These are phyloP conservation scores for Talaromyces amestolkiae DNA, from an alignment of 2,329 filamentous ascomycete genomes.

Conservation along the genomic window DNA sequence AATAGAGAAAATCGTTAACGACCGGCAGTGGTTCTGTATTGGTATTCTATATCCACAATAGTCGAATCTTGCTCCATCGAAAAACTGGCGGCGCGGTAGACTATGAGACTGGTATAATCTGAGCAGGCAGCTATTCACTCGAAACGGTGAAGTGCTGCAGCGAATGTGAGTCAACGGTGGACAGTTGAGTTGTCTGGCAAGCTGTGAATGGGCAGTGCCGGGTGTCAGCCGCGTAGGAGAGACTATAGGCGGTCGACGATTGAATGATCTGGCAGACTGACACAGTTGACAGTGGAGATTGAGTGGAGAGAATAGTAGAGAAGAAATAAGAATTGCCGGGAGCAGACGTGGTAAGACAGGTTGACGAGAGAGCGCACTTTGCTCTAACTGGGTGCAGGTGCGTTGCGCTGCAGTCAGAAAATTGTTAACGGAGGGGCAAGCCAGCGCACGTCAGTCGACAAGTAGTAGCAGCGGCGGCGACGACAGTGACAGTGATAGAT, in stretches of 20 bases:
- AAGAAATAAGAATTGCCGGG: constrained; percentile 7
- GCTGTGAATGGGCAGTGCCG: constrained; percentile 19
- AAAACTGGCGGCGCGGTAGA: constrained; percentile 20
- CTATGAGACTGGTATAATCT: constrained; percentile 8
- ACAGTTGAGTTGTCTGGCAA: constrained; percentile 16
- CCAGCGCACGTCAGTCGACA: constrained; percentile 15
- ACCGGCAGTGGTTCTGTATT: constrained; percentile 26
- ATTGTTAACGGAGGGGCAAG: constrained; percentile 11
- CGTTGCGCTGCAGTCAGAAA: constrained; percentile 14
- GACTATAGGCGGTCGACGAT: constrained; percentile 11
- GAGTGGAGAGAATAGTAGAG: constrained; percentile 12
- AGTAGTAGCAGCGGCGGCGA: background rate
- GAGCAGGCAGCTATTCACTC: constrained; percentile 7
- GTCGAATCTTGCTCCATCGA: constrained; percentile 28
- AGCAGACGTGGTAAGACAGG: constrained; percentile 15
- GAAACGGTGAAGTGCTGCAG: constrained; percentile 15
- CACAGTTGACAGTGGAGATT: constrained; percentile 18
- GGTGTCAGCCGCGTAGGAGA: constrained; percentile 9
- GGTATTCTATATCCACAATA: constrained; percentile 27
- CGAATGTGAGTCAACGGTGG: constrained; percentile 17
- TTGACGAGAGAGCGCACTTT: constrained; percentile 4
- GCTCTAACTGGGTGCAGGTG: constrained; percentile 14
- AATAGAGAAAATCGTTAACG: constrained; percentile 23
- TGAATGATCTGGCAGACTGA: constrained; percentile 22
- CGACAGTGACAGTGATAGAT: constrained; percentile 10